Conservation (phyloP, 148 eudicot genomes). For the Rhododendron ferrugineum region DNA sequence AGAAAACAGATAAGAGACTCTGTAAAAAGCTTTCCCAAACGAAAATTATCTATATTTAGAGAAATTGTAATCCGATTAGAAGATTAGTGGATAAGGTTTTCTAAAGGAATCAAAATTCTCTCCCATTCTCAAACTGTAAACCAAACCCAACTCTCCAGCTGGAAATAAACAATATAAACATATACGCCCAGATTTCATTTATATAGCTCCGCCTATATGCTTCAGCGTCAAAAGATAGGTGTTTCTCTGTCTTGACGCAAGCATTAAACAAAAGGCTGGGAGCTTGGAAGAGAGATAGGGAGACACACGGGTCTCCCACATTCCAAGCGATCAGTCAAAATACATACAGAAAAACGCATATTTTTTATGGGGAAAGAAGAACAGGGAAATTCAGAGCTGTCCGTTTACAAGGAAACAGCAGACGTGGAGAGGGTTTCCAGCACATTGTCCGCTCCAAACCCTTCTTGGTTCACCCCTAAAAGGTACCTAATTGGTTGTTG, state of each 20-base stretch:
- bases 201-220: background rate
- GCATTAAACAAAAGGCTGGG: background rate
- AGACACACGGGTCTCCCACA: background rate
- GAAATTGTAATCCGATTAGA: background rate
- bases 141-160: no score
- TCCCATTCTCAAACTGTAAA: no score
- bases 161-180: no score
- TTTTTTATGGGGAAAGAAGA: constrained; percentile 22
- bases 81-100: background rate
- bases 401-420: constrained; percentile 29
- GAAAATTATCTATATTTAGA: background rate
- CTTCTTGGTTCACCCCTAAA: constrained; percentile 81
- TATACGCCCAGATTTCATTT: no score
- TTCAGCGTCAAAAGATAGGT: no score
- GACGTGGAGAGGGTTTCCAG: constrained; percentile 18
- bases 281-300: background rate
- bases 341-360: background rate
- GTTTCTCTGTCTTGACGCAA: background rate
- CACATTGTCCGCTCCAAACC: constrained; percentile 23
- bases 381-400: constrained; percentile 20
- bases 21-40: background rate
- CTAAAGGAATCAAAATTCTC: background rate
- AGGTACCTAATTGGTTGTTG: constrained; percentile 33
- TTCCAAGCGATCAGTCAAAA: constrained; percentile 3
- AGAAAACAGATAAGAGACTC: background rate